Base-by-base conservation (phyloP, 805 yeast species). In the Scheffersomyces coipomensis region DNA sequence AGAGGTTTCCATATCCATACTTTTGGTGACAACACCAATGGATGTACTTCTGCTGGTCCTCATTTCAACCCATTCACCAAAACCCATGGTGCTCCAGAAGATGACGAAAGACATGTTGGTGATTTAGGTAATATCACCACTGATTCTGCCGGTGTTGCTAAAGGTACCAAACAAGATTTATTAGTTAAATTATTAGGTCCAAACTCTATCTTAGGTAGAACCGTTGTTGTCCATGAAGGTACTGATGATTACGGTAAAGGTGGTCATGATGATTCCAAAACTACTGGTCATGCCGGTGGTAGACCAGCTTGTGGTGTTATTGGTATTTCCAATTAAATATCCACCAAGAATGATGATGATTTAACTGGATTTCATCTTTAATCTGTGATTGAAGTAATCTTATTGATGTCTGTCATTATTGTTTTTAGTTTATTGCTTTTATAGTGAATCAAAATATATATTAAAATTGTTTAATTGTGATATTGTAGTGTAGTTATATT, bases 261-360 rank as follows among this genome's bases (percentile, higher is more conserved):
- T 68, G 95, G 89, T 47, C 81, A 83, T 62, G 83, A 86, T 44
- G 96, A 88, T 68, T 86, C 96, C 48, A 78, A 85, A 72, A 88
- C 85, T 75, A 89, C 97, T 53, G 97, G 97, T 75, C 88, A 90
- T 62, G 97, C 98, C 45, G 98, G 98, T 66, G 90, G 85, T 53
- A 89, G 98, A 82, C 87, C 93, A 54, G 98, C 98, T 49, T 90
- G 98, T 75, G 98, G 98, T 75, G 97, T 90, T 60, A 89, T 90
- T 74, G 97, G 97, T 49, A 56, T 83, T 48, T 52, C 88, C 46
- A 58, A 64, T 41, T 68, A 65, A 50, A 31, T 45, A 3, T 30
- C 10, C 12, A 18, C 9, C 19, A n/a, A n/a, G n/a, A n/a, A n/a
- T n/a, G n/a, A n/a, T n/a, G n/a, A n/a, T n/a, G n/a, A n/a, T n/a